Percentiles rank a stretch among this genome's conserved stretches.
These are phyloP conservation scores for Nitzschia sp. DNA, from an alignment of 108 stramenopile species.

Conservation along the genomic window DNA sequence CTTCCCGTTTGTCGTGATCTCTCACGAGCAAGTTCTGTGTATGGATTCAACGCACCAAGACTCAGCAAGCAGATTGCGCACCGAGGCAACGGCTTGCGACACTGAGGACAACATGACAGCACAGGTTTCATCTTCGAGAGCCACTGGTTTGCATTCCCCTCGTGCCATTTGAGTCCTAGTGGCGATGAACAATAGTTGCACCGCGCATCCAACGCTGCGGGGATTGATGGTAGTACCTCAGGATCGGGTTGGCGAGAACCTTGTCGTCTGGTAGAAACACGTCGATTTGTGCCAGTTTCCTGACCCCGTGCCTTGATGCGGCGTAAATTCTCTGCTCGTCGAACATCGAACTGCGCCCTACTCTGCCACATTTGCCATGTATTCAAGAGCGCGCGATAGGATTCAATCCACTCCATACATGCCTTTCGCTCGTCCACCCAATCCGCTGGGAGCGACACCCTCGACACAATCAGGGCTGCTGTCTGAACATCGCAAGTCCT, in stretches of 20 bases:
- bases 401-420: constrained; percentile 78
- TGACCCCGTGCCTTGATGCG: constrained; percentile 36
- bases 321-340: constrained; percentile 64
- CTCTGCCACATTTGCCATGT: constrained; percentile 80
- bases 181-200: constrained; percentile 85
- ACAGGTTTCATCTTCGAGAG: constrained; percentile 79
- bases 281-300: constrained; percentile 5
- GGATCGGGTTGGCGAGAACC: constrained; percentile 32
- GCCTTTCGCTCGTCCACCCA: constrained; percentile 61
- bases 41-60: constrained; percentile 83
- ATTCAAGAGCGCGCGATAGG: constrained; percentile 70
- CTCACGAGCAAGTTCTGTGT: constrained; percentile 75
- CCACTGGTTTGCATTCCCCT: constrained; percentile 75
- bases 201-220: constrained; percentile 64
- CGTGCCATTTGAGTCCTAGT: constrained; percentile 58
- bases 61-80: constrained; percentile 85
- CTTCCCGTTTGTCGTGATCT: constrained; percentile 32
- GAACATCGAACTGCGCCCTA: constrained; percentile 80
- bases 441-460: constrained; percentile 64
- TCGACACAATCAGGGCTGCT: constrained; percentile 70
- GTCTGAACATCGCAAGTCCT: constrained; percentile 72
- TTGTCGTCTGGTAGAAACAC: constrained; percentile 11
- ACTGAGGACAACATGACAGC: constrained; percentile 84
- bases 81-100: constrained; percentile 82
- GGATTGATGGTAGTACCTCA: constrained; percentile 36